These are phyloP conservation scores for Vinca minor DNA, from an alignment of 257 asterid species.

Conservation along the genomic window DNA sequence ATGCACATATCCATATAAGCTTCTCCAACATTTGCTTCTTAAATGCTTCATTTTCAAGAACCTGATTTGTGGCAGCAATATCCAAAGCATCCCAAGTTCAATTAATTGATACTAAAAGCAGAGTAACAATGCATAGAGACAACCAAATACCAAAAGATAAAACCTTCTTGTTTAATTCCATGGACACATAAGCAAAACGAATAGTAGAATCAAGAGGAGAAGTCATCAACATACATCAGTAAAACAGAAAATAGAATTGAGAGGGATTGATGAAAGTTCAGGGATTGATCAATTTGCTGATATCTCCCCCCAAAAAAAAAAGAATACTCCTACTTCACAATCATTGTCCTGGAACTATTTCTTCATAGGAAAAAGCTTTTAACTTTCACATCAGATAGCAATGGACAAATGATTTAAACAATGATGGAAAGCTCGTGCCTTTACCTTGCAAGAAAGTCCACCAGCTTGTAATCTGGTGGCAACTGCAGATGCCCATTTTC, in stretches of 20 bases:
- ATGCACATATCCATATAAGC: too few relatives aligned
- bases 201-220: too few relatives aligned
- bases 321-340: too few relatives aligned
- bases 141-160: neutral
- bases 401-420: too few relatives aligned
- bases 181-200: too few relatives aligned
- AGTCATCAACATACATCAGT: too few relatives aligned
- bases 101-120: neutral
- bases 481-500: constrained; percentile 98
- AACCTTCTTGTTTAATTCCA: neutral
- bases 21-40: constrained; percentile 96
- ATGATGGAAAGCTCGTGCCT: neutral
- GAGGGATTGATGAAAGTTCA: too few relatives aligned
- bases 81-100: too few relatives aligned
- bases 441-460: constrained; percentile 96
- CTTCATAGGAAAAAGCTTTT: too few relatives aligned
- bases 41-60: constrained; percentile 74
- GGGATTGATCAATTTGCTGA: too few relatives aligned
- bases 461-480: constrained; percentile 63
- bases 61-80: constrained; percentile 32
- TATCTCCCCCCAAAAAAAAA: neutral
- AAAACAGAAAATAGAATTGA: neutral
- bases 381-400: neutral
- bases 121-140: neutral
- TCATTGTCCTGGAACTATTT: neutral